Evolutionary conservation across 768 basidiomycete genomes (phyloP), one percentile per base, ranked within the genome.

Genomic region (Termitomyces sp.): DNA sequence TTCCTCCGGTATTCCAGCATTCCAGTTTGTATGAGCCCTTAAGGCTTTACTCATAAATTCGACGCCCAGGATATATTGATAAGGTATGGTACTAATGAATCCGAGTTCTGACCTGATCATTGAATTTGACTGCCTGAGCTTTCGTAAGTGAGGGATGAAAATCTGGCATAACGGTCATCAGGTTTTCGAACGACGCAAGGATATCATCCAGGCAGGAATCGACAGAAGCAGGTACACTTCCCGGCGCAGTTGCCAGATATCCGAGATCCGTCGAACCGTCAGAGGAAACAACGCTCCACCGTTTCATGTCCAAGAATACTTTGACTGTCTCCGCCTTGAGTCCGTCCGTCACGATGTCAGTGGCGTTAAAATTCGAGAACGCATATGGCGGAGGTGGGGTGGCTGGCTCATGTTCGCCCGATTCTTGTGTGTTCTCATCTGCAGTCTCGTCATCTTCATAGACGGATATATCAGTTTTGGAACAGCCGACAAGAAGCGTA

Each of bases 131-230:
- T 16, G 10, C 30, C 41, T 27, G 47, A 28, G 34, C 7, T 43
- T 59, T 52, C 23, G 45, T 47, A 37, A 43, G 12, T 12, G 46
- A 49, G 16, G 44, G 32, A 8, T 57, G 28, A 19, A 60, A 56
- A 16, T 53, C 56, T 19, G 64, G 59, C 60, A 63, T 59, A 2
- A 58, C 51, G 2, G 59, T 12, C 41, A 64, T 58, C 39, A 65
- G 39, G 16, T 59, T 55, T 45, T 65, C 64, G 27, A 65, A 65
- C 2, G 64, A 65, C 21, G 43, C 49, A 3, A 65, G 59, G 48
- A 65, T 57, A 48, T 65, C 64, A 35, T 63, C 61, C 34, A 65
- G 54, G 27, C 52, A 55, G 25, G 58, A 57, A 35, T 61, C 58
- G 10, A 59, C 54, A 2, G 61, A 63, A 40, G 51, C 14, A 25